Base-by-base conservation (phyloP, 257 asterid genomes). In the Solanum bulbocastanum region DNA sequence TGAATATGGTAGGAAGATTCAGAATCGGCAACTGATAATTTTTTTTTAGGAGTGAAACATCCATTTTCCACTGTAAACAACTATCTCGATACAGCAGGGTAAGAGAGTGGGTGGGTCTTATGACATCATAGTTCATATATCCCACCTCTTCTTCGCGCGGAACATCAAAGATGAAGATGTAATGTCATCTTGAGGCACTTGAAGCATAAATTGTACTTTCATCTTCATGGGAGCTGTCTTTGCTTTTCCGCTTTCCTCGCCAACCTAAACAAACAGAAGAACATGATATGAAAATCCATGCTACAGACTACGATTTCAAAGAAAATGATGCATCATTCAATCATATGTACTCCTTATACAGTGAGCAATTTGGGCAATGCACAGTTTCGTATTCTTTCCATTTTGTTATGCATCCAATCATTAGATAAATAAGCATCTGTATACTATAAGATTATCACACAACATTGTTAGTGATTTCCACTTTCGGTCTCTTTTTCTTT, bases 131-230 rank as follows among this genome's bases (percentile, higher is more conserved):
- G 83, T 37, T 90, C 91, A 95, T 83, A 97, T 89, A 89, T 97
- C 99, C 98, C 98, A 97, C 88, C 99, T 93, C 96, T 96, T 96
- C 91, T 97, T 97, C 71, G 94, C 95, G 4, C 98, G 96, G 90
- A 97, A 97, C 98, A 96, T 94, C 87, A 97, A 72, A 40, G 93
- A 93, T 16, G 98, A 93, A 13, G 98, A 90, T 86, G 90, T 91
- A 18, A 97, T 78, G 83, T 97, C 95, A 79, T 93, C 98, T 91
- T 94, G 99, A 39, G 98, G 99, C 83, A 97, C 98, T 92, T 97
- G 99, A 86, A 96, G 93, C 99, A 97, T 95, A 81, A 96, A 91
- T 91, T 97, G 99, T 88, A 95, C 94, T 89, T 95, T 97, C 98
- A 93, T 93, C 96, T 97, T 96, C 98, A 94, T 86, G 5, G 99